Evolutionary conservation across 495 filamentous ascomycete species (phyloP).

Genomic region (Barbatosphaeria neglecta): DNA sequence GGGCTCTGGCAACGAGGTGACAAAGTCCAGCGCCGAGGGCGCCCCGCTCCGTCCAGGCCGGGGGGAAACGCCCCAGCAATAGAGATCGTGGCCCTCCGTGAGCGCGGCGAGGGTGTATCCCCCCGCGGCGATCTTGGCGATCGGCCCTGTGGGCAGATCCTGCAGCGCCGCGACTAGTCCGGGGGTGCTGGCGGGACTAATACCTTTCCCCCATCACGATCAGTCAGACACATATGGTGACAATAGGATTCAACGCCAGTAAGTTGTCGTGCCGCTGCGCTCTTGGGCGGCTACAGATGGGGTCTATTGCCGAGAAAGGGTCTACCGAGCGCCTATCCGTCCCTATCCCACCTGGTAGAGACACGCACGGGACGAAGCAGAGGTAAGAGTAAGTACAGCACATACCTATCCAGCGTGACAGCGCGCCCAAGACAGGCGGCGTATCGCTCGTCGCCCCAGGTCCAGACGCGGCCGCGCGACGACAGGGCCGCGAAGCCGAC

Average conservation of each 20-base stretch:
- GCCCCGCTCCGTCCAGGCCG: constrained; percentile 6
- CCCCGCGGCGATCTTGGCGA: constrained; percentile 41
- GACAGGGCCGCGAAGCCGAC: constrained; percentile 43
- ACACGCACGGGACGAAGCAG: not conserved
- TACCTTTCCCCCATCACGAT: not conserved
- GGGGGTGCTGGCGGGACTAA: constrained; percentile 31
- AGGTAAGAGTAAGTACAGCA: not conserved
- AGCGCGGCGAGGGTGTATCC: constrained; percentile 48
- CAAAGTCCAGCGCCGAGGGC: constrained; percentile 6
- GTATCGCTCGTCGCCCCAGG: constrained; percentile 50
- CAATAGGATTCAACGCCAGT: too few species aligned
- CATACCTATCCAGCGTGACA: constrained; percentile 17
- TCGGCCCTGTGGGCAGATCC: constrained; percentile 36
- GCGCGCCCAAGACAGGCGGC: constrained; percentile 35
- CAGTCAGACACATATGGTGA: too few species aligned
- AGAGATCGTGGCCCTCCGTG: constrained; percentile 45
- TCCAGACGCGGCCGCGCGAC: constrained; percentile 36
- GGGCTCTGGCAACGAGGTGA: constrained; percentile 18
- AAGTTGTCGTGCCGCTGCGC: too few species aligned
- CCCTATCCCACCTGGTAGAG: too few species aligned
- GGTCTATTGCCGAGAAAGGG: too few species aligned
- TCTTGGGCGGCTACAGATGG: too few species aligned
- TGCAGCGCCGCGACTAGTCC: constrained; percentile 32
- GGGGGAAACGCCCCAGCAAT: constrained; percentile 56
- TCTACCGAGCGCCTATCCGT: too few species aligned